Evolutionary conservation across 805 yeast genomes (phyloP).

Genomic region (Saturnispora halmiae): DNA sequence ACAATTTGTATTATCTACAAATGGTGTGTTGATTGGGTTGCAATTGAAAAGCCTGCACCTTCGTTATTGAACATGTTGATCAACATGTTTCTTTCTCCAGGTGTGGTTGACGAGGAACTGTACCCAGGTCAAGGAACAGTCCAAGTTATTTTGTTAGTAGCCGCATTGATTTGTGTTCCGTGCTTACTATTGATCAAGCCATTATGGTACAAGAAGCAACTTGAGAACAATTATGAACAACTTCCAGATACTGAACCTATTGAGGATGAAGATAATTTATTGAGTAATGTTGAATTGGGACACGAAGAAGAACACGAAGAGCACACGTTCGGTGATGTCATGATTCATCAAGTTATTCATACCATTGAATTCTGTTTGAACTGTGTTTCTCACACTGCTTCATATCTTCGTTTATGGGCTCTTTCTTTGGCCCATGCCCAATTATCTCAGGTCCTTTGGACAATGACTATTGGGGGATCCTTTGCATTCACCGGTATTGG

Average conservation of each 20-base stretch:
- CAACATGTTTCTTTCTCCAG: conserved; percentile 69
- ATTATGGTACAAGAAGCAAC: conserved; percentile 33
- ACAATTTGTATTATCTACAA: conserved; percentile 57
- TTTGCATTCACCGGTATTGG: conserved; percentile 54
- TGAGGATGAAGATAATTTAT: conserved; percentile 23
- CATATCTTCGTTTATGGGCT: conserved; percentile 95
- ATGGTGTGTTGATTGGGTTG: conserved; percentile 67
- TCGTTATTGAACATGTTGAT: conserved; percentile 67
- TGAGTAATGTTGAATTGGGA: conserved; percentile 29
- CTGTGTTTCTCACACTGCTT: conserved; percentile 97
- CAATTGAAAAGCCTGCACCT: conserved; percentile 55
- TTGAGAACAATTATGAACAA: conserved; percentile 35
- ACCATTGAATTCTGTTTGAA: conserved; percentile 96
- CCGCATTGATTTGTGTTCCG: conserved; percentile 64
- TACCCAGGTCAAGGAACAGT: conserved; percentile 57
- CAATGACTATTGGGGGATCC: conserved; percentile 82
- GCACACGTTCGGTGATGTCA: conserved; percentile 81
- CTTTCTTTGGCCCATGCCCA: conserved; percentile 95
- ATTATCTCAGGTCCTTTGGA: conserved; percentile 89
- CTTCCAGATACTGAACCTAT: conserved; percentile 26
- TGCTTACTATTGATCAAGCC: conserved; percentile 63
- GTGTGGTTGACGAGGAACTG: conserved; percentile 53
- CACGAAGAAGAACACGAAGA: conserved; percentile 48
- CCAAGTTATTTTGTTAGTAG: conserved; percentile 46
- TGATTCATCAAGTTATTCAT: conserved; percentile 95